A percentile compares a stretch with the other conserved stretches of the same genome.
These are phyloP conservation scores for Nicotiana benthamiana DNA, from an alignment of 257 asterid species.

Conservation along the genomic window DNA sequence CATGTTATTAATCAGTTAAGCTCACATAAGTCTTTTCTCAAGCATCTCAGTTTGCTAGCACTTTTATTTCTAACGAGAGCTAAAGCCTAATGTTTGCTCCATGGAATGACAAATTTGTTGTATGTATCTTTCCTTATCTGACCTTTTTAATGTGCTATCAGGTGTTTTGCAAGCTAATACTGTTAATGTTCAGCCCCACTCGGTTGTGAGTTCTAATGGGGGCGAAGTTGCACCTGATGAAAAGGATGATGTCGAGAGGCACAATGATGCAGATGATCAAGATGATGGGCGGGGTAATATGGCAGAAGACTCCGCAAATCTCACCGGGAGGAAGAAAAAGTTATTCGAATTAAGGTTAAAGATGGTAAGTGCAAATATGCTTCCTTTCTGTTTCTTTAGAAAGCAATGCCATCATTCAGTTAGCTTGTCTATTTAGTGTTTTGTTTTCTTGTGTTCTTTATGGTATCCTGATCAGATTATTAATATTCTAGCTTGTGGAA, in stretches of 20 bases:
- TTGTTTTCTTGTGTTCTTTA: neutral
- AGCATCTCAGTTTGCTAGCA: neutral
- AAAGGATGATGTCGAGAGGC: slow-evolving; percentile 22
- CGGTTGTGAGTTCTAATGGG: slow-evolving; percentile 19
- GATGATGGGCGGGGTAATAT: slow-evolving; percentile 25
- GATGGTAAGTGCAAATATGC: slow-evolving; percentile 44
- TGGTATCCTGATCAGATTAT: neutral
- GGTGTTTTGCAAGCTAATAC: slow-evolving; percentile 26
- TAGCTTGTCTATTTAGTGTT: neutral
- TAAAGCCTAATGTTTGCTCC: neutral
- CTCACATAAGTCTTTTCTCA: neutral
- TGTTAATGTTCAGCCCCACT: slow-evolving; percentile 12
- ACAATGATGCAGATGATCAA: slow-evolving; percentile 34
- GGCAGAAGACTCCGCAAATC: slow-evolving; percentile 29
- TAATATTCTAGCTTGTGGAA: neutral
- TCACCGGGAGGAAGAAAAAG: slow-evolving; percentile 69
- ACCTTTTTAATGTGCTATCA: slow-evolving; percentile 8
- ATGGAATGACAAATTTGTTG: neutral
- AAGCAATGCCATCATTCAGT: neutral
- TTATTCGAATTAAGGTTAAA: slow-evolving; percentile 69
- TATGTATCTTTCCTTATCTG: neutral
- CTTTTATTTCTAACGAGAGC: neutral
- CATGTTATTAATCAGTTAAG: neutral
- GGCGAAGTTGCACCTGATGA: slow-evolving; percentile 25
- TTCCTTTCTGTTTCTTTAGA: neutral